phyloP scores from a whole-genome alignment of 2,329 filamentous ascomycete genomes.

The Aspergillus quadrilineatus region DNA sequence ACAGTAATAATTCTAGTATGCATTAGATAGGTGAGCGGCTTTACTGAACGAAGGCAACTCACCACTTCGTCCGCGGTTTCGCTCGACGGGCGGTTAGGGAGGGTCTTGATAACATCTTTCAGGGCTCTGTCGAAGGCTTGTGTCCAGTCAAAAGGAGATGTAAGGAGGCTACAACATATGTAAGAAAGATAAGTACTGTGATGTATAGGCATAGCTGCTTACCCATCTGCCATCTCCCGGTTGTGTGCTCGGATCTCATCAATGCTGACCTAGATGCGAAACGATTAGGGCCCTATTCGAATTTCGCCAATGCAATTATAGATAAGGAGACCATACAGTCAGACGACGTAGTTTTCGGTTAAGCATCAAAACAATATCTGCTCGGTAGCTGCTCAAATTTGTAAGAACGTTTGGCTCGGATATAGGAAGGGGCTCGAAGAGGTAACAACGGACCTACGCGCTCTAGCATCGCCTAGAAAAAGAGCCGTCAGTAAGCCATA shows the following conservation, averaged over 20 bases:
- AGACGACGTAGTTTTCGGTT: slow-evolving; percentile 61
- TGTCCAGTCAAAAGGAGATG: slow-evolving; percentile 82
- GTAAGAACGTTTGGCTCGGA: slow-evolving; percentile 16
- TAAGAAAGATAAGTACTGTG: slow-evolving; percentile 16
- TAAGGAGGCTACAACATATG: slow-evolving; percentile 59
- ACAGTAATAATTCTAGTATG: slow-evolving; percentile 71
- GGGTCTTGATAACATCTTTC: slow-evolving; percentile 79
- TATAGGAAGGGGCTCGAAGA: not conserved
- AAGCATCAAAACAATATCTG: slow-evolving; percentile 78
- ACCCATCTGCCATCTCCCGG: slow-evolving; percentile 72
- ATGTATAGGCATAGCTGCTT: slow-evolving; percentile 13
- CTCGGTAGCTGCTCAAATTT: slow-evolving; percentile 69
- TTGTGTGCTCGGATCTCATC: slow-evolving; percentile 91
- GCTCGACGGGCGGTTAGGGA: slow-evolving; percentile 71
- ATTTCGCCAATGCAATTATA: not conserved
- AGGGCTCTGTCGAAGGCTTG: slow-evolving; percentile 87
- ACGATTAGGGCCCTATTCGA: slow-evolving; percentile 1
- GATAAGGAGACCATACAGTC: slow-evolving; percentile 44
- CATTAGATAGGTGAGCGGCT: slow-evolving; percentile 12
- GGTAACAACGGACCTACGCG: slow-evolving; percentile 48
- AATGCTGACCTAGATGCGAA: slow-evolving; percentile 62
- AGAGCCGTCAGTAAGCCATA: not conserved
- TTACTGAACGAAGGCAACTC: slow-evolving; percentile 19
- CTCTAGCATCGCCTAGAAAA: slow-evolving; percentile 54
- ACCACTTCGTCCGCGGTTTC: slow-evolving; percentile 75